Conservation (phyloP, 495 filamentous ascomycete species). For the Aspergillus carlsbadensis region DNA sequence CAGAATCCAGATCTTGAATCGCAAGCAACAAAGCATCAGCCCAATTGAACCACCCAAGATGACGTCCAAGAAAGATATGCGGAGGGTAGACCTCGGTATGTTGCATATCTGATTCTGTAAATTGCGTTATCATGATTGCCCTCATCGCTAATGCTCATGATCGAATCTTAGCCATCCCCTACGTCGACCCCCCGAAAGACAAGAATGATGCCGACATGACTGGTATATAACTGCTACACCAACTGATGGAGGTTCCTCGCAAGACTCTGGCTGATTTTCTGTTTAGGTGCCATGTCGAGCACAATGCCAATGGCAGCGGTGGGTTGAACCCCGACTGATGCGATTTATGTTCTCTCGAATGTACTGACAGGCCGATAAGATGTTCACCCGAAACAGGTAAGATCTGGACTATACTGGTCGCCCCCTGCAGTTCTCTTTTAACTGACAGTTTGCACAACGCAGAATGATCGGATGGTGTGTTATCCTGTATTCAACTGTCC, state of each 20-base stretch:
- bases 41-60: conserved; percentile 35
- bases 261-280: conserved; percentile 17
- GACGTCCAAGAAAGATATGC: conserved; percentile 83
- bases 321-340: conserved; percentile 28
- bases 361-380: conserved; percentile 46
- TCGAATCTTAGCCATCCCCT: conserved; percentile 57
- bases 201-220: conserved; percentile 55
- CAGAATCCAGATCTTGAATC: not conserved
- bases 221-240: conserved; percentile 33
- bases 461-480: conserved; percentile 79
- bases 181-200: conserved; percentile 56
- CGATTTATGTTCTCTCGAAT: not conserved
- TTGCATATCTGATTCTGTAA: conserved; percentile 3
- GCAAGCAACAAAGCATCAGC: not conserved
- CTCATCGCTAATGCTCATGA: conserved; percentile 18
- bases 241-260: not conserved
- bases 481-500: not conserved
- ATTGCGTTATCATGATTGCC: not conserved
- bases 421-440: not conserved
- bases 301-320: conserved; percentile 91
- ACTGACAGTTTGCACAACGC: conserved; percentile 14
- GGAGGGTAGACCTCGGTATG: conserved; percentile 78
- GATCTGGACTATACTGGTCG: conserved; percentile 16
- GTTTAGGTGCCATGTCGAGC: conserved; percentile 67
- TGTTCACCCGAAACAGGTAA: conserved; percentile 89